Evolutionary conservation across 176 grass and related monocot species (phyloP).

Genomic region (Neostapfia colusana): DNA sequence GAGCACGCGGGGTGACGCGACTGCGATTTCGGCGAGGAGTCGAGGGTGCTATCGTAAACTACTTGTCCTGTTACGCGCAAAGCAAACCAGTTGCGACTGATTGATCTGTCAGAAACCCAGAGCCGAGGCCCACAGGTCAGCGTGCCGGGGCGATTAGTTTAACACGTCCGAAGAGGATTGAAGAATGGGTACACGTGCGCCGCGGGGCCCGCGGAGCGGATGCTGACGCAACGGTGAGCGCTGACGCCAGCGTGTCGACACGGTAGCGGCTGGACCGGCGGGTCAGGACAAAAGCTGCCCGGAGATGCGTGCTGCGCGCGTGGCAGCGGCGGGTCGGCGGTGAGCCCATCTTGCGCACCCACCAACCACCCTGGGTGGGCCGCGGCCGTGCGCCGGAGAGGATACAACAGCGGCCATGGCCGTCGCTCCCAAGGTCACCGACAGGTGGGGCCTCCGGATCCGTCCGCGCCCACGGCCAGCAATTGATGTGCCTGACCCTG

Average conservation of each 20-base stretch:
- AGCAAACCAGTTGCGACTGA: neutral
- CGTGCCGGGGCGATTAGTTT: constrained; percentile 4
- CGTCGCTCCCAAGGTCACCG: neutral
- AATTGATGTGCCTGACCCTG: neutral
- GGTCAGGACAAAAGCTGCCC: neutral
- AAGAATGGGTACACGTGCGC: constrained; percentile 20
- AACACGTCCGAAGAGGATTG: neutral
- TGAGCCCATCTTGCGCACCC: neutral
- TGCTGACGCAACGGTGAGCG: constrained; percentile 17
- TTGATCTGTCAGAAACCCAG: neutral
- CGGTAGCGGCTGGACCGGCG: neutral
- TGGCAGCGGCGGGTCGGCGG: neutral
- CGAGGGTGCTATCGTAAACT: constrained; percentile 1
- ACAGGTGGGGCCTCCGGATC: neutral
- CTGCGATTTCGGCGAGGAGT: neutral
- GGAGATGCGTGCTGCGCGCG: neutral
- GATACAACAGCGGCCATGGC: neutral
- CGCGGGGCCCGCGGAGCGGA: neutral
- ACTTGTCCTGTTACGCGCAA: neutral
- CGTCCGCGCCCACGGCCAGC: neutral
- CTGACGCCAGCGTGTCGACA: constrained; percentile 7
- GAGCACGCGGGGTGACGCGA: neutral
- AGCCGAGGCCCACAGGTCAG: neutral
- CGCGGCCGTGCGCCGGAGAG: neutral
- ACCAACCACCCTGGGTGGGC: neutral